Conservation (phyloP, 768 basidiomycete species). For the Trametes sanguinea region DNA sequence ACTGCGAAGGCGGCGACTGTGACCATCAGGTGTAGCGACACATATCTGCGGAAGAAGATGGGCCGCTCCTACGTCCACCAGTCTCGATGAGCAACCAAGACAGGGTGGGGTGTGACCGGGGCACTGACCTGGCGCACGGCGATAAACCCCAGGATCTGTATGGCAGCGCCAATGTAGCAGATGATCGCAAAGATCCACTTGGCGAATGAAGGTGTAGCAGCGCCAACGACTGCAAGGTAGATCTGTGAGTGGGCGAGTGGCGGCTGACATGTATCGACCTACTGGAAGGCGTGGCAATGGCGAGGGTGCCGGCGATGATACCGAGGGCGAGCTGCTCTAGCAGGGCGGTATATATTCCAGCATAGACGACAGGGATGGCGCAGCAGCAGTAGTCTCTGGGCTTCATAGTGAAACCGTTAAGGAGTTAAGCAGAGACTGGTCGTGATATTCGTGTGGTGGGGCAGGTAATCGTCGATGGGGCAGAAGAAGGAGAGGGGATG, state of each 20-base stretch:
- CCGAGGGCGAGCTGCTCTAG: slow-evolving; percentile 73
- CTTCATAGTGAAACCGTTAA: slow-evolving; percentile 50
- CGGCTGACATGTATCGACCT: slow-evolving; percentile 33
- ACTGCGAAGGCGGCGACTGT: slow-evolving; percentile 68
- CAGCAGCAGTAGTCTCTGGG: slow-evolving; percentile 90
- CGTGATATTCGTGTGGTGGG: slow-evolving; percentile 10
- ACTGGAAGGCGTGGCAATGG: slow-evolving; percentile 82
- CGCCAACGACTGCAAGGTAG: slow-evolving; percentile 70
- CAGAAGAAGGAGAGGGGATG: slow-evolving; percentile 6
- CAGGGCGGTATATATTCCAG: slow-evolving; percentile 83
- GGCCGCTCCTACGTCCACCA: slow-evolving; percentile 57
- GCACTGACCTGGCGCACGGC: slow-evolving; percentile 72
- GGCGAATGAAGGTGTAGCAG: slow-evolving; percentile 77
- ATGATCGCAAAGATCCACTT: slow-evolving; percentile 72
- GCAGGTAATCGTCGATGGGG: slow-evolving; percentile 2
- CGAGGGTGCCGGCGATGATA: slow-evolving; percentile 68
- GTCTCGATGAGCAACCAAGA: not conserved
- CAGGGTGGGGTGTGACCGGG: not conserved
- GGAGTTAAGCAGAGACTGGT: not conserved
- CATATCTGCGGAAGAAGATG: slow-evolving; percentile 65
- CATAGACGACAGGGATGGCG: slow-evolving; percentile 88
- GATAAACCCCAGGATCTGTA: slow-evolving; percentile 84
- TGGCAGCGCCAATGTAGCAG: slow-evolving; percentile 71
- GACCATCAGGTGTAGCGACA: slow-evolving; percentile 60
- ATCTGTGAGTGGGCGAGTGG: not conserved